Percentiles rank a stretch among this genome's conserved stretches.
These are phyloP conservation scores for Protomyces arabidopsidicola DNA, from an alignment of 1,139 yeast species.

Conservation along the genomic window DNA sequence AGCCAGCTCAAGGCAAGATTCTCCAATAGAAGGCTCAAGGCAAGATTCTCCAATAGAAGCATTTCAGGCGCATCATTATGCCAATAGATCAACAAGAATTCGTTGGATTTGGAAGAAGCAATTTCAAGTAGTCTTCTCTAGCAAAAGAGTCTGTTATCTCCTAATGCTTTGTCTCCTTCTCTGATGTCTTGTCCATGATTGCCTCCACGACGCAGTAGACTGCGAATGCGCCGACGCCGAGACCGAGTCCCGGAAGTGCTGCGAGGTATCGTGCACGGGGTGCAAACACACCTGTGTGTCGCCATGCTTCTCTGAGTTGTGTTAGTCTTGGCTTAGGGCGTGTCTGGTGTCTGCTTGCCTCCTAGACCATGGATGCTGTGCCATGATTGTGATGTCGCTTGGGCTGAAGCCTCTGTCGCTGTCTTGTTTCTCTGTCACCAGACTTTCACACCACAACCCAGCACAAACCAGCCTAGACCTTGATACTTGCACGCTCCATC, in stretches of 20 bases:
- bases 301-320: constrained; percentile 79
- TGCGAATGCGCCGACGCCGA: constrained; percentile 72
- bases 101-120: no score
- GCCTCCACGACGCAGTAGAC: constrained; percentile 51
- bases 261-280: constrained; percentile 65
- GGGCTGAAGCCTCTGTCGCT: neutral
- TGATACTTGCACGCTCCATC: no score
- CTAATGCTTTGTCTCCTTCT: constrained; percentile 12
- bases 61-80: no score
- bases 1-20: no score
- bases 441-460: no score
- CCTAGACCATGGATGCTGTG: constrained; percentile 8
- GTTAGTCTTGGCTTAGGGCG: neutral
- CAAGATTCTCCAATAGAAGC: no score
- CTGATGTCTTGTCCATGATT: constrained; percentile 20
- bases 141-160: no score
- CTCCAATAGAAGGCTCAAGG: no score
- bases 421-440: no score
- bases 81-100: no score
- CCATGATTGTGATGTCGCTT: neutral
- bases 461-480: no score
- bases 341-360: neutral
- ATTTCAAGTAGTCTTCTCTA: no score
- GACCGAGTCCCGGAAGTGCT: constrained; percentile 79
- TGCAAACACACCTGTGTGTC: constrained; percentile 77